phyloP scores from a whole-genome alignment of 805 yeast genomes.

The Starmerella khaoyaiensis region DNA sequence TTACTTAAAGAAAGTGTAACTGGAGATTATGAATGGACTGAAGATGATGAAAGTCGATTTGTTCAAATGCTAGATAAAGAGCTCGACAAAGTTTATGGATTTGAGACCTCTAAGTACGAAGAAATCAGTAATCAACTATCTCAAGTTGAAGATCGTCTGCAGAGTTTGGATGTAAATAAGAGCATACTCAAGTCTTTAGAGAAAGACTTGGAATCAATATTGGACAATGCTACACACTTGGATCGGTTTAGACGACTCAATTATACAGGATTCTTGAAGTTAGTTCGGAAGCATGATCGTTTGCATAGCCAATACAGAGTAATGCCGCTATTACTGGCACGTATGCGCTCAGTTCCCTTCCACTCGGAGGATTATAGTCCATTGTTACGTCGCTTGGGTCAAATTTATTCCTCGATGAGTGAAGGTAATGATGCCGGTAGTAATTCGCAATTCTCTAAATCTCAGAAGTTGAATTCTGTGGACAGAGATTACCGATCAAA shows the following conservation, averaged over 20 bases:
- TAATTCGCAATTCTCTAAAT: conserved; percentile 17
- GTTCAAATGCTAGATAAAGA: conserved; percentile 65
- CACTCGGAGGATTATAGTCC: conserved; percentile 94
- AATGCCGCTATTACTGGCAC: conserved; percentile 72
- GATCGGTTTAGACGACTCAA: conserved; percentile 85
- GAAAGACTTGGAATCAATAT: conserved; percentile 53
- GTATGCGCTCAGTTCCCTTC: conserved; percentile 78
- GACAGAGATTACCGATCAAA: conserved; percentile 25
- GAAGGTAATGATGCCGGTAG: conserved; percentile 32
- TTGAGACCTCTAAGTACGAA: conserved; percentile 60
- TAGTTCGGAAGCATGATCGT: conserved; percentile 92
- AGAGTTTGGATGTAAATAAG: conserved; percentile 24
- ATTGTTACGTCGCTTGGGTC: conserved; percentile 60
- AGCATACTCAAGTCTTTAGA: conserved; percentile 42
- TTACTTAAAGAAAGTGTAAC: conserved; percentile 47
- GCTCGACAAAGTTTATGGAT: conserved; percentile 83
- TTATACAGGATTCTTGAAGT: conserved; percentile 87
- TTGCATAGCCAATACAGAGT: conserved; percentile 81
- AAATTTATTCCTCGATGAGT: conserved; percentile 67
- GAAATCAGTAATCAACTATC: conserved; percentile 53
- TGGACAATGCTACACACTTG: conserved; percentile 67
- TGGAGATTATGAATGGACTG: conserved; percentile 52
- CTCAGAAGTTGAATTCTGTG: conserved; percentile 28
- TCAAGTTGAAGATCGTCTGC: conserved; percentile 48
- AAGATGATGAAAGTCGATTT: conserved; percentile 70